Evolutionary conservation across 768 basidiomycete genomes (phyloP).

Genomic region (Boletus reticulatus): DNA sequence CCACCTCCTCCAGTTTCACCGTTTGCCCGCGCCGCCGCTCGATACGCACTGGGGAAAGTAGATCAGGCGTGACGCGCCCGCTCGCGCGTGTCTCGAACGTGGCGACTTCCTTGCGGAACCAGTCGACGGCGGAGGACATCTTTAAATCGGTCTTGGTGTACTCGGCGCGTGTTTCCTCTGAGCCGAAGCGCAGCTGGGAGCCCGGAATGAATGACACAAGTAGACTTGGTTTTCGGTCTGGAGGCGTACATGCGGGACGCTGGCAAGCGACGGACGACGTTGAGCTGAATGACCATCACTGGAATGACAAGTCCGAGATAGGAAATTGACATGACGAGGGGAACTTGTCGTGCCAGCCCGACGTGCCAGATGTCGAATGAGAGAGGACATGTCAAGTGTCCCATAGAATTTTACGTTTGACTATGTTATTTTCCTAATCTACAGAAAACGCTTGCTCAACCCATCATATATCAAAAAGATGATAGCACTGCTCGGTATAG

Average conservation of each 20-base stretch:
- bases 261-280: not conserved
- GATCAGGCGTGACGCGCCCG: slow-evolving; percentile 71
- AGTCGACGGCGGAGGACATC: slow-evolving; percentile 66
- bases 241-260: slow-evolving; percentile 26
- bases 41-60: slow-evolving; percentile 70
- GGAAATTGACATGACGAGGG: slow-evolving; percentile 2
- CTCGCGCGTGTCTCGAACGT: slow-evolving; percentile 65
- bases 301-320: too few species aligned
- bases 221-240: slow-evolving; percentile 41
- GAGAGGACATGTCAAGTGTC: slow-evolving; percentile 6
- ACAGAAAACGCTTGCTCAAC: slow-evolving; percentile 53
- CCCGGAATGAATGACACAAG: slow-evolving; percentile 63
- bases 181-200: slow-evolving; percentile 59
- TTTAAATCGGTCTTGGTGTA: slow-evolving; percentile 60
- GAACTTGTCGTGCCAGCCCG: too few species aligned
- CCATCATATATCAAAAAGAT: slow-evolving; percentile 94
- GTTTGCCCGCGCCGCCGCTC: slow-evolving; percentile 38
- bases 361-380: slow-evolving; percentile 7
- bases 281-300: not conserved
- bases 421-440: slow-evolving; percentile 5
- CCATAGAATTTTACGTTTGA: too few species aligned
- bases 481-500: slow-evolving; percentile 86
- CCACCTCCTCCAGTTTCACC: slow-evolving; percentile 62
- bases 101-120: slow-evolving; percentile 78
- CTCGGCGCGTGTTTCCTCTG: slow-evolving; percentile 53